Base-by-base conservation (phyloP, 495 filamentous ascomycete species). In the Lasiosphaeria miniovina region DNA sequence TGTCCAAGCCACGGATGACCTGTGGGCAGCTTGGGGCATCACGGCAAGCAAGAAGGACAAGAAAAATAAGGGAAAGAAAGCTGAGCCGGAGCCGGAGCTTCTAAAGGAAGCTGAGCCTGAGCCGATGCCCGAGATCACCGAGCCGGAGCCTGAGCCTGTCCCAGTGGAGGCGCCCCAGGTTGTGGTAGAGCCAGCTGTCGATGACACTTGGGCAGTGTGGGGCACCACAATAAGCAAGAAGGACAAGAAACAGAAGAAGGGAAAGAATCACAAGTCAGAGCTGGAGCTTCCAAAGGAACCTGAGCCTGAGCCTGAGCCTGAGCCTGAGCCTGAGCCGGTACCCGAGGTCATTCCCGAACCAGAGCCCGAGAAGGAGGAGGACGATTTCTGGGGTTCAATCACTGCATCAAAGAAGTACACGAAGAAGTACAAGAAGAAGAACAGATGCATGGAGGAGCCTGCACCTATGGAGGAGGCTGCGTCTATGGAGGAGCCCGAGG, bases 341-440 rank as follows among this genome's bases (percentile, higher is more conserved):
- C 33, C 15, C 36, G 36, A 54, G 52, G 52, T 24, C 35, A 7
- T 54, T 6, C 36, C 52, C n/a, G 52, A 54, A 41, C 52, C 52
- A 54, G 52, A 54, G 52, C 6, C 52, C 24, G 52, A n/a, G n/a
- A n/a, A 54, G 24, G 52, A 4, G 15, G 52, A 4, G 36, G 52
- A 54, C 4, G 52, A 38, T 36, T 54, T 54, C 34, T 54, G 5
- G 5, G 36, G 5, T 24, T 15, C 36, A 32, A 54, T 11, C 4
- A 54, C 32, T 8, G 12, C 6, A 41, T 6, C 6, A 6, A 41
- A 41, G 38, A 41, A 41, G 38, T 6, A 41, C 38, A 41, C 6
- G 12, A 41, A 41, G 38, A 41, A 41, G 38, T 6, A 41, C 6
- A 12, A 12, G 38, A 41, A 41, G 50, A 7, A 32, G 50, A n/a